Conservation (phyloP, 2,329 filamentous ascomycete genomes). For the Aspergillus awamori region DNA sequence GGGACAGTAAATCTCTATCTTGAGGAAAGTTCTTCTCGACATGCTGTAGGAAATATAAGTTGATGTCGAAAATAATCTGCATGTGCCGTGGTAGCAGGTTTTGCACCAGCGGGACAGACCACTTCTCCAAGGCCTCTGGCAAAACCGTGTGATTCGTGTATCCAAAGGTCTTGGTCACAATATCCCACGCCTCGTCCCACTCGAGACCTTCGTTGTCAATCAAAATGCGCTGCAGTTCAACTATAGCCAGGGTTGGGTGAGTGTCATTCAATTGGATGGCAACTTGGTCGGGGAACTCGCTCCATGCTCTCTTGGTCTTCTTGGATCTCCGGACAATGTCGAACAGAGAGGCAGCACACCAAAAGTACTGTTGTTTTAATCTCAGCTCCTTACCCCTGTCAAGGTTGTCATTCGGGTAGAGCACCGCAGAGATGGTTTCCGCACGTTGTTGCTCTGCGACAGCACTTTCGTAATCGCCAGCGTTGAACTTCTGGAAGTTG, state of each 20-base stretch:
- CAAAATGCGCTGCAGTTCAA: conserved; percentile 91
- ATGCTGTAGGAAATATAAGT: conserved; percentile 85
- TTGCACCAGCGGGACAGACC: conserved; percentile 91
- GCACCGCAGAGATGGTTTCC: conserved; percentile 96
- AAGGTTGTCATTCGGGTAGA: conserved; percentile 97
- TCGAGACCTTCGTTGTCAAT: conserved; percentile 86
- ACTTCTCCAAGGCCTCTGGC: conserved; percentile 96
- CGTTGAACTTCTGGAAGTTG: conserved; percentile 99
- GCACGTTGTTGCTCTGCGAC: conserved; percentile 97
- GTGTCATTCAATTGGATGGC: conserved; percentile 99
- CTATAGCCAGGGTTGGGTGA: conserved; percentile 92
- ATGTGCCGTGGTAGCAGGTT: conserved; percentile 91
- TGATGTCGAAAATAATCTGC: conserved; percentile 98
- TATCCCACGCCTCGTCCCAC: conserved; percentile 90
- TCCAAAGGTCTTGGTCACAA: conserved; percentile 77
- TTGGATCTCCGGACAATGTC: conserved; percentile 98
- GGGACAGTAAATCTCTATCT: conserved; percentile 78
- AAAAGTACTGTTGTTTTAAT: conserved; percentile 99
- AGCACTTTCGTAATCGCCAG: conserved; percentile 94
- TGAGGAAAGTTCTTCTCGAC: conserved; percentile 91
- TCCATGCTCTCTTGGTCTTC: conserved; percentile 90
- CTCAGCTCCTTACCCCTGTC: conserved; percentile 96
- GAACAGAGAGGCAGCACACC: conserved; percentile 94
- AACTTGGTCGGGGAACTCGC: conserved; percentile 88
- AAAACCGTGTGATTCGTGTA: conserved; percentile 99